Conservation (phyloP, 805 yeast genomes). For the Hanseniaspora hatyaiensis region DNA sequence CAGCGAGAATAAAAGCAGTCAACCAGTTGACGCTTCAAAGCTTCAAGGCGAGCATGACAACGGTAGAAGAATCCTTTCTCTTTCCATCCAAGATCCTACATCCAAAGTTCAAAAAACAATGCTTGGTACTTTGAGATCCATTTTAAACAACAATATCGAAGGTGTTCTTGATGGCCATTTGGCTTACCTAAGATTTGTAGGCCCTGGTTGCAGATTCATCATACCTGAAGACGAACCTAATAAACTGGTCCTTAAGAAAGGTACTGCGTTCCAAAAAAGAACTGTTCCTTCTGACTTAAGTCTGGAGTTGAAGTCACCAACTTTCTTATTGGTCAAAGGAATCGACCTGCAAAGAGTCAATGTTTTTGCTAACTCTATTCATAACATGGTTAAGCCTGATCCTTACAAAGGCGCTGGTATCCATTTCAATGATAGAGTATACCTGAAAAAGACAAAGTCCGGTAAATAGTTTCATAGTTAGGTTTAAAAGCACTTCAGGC, state of each 20-base stretch:
- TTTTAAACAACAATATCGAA: slow-evolving; percentile 60
- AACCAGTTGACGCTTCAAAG: background rate
- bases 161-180: slow-evolving; percentile 94
- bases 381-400: slow-evolving; percentile 88
- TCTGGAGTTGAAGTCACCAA: slow-evolving; percentile 72
- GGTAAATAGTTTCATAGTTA: slow-evolving; percentile 80
- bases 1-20: background rate
- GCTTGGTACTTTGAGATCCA: slow-evolving; percentile 90
- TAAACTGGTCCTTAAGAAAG: slow-evolving; percentile 60
- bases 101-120: slow-evolving; percentile 65
- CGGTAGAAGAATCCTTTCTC: slow-evolving; percentile 33
- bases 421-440: slow-evolving; percentile 81
- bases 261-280: slow-evolving; percentile 29
- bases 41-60: slow-evolving; percentile 17
- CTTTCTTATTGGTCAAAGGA: slow-evolving; percentile 77
- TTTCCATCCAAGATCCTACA: slow-evolving; percentile 46
- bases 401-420: slow-evolving; percentile 98
- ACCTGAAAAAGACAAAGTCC: slow-evolving; percentile 82
- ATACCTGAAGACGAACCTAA: slow-evolving; percentile 73
- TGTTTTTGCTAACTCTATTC: slow-evolving; percentile 75
- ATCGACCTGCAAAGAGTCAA: slow-evolving; percentile 76
- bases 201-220: slow-evolving; percentile 91
- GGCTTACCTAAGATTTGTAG: slow-evolving; percentile 76
- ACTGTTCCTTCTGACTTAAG: slow-evolving; percentile 65
- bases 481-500: too few species aligned